phyloP scores from a whole-genome alignment of 257 asterid species.

The Ilex asprella region DNA sequence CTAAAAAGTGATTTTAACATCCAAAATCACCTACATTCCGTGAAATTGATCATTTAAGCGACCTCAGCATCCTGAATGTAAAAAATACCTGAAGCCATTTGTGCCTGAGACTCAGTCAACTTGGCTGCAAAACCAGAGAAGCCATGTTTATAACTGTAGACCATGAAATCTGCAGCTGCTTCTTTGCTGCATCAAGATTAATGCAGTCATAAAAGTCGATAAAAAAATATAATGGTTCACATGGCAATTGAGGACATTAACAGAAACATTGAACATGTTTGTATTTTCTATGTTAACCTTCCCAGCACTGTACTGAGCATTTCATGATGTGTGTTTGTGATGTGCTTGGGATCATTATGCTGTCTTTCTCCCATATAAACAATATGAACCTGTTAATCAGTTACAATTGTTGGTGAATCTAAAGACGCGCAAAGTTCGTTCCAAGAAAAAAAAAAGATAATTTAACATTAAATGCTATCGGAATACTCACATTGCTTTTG shows the following conservation, averaged over 20 bases:
- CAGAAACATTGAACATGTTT: background rate
- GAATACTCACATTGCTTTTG: too few relatives aligned
- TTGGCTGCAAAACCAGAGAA: slow-evolving; percentile 63
- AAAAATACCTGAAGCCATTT: slow-evolving; percentile 20
- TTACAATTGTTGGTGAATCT: too few relatives aligned
- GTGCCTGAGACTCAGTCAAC: slow-evolving; percentile 36
- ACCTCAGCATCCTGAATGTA: too few relatives aligned
- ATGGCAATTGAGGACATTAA: background rate
- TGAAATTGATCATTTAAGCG: too few relatives aligned
- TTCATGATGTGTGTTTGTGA: slow-evolving; percentile 34
- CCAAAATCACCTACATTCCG: too few relatives aligned
- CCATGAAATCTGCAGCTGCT: slow-evolving; percentile 32
- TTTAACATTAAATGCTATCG: too few relatives aligned
- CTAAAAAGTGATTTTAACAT: too few relatives aligned
- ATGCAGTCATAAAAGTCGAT: too few relatives aligned
- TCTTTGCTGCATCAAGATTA: slow-evolving; percentile 27
- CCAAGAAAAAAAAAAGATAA: too few relatives aligned
- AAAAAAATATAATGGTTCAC: too few relatives aligned
- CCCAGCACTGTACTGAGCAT: slow-evolving; percentile 38
- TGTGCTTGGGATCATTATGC: slow-evolving; percentile 30
- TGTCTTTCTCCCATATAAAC: slow-evolving; percentile 43
- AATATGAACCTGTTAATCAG: slow-evolving; percentile 30
- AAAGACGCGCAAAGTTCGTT: too few relatives aligned
- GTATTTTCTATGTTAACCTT: slow-evolving; percentile 20
- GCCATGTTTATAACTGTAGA: slow-evolving; percentile 48